Percentiles rank a stretch among this genome's conserved stretches.
Conservation (phyloP, 495 filamentous ascomycete species). For the Usnea hakonensis region DNA sequence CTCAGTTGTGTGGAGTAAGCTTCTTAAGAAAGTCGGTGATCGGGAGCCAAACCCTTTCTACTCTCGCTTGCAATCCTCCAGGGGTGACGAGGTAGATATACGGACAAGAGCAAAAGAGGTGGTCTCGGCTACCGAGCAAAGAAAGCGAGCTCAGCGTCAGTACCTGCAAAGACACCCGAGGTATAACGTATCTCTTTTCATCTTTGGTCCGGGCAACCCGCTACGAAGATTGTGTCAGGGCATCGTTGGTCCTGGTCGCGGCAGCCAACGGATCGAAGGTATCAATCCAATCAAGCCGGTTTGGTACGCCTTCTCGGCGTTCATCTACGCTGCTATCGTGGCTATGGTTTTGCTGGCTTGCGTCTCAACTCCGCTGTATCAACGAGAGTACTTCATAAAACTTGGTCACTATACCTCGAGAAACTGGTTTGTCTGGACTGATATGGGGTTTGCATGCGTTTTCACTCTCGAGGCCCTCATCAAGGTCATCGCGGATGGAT, state of each 20-base stretch:
- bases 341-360: constrained; percentile 96
- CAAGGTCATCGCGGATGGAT: constrained; percentile 92
- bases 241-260: constrained; percentile 87
- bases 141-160: constrained; percentile 81
- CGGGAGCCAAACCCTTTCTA: constrained; percentile 94
- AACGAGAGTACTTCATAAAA: constrained; percentile 66
- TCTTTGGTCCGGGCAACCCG: constrained; percentile 70
- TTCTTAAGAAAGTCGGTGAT: constrained; percentile 46
- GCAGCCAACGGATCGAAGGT: constrained; percentile 75
- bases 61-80: constrained; percentile 65
- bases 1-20: constrained; percentile 49
- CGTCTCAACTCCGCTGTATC: constrained; percentile 88
- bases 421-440: constrained; percentile 92
- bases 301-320: constrained; percentile 88
- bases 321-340: constrained; percentile 90
- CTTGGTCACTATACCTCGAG: constrained; percentile 43
- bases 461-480: constrained; percentile 85
- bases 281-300: constrained; percentile 75
- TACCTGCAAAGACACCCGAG: constrained; percentile 79
- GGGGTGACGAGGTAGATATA: constrained; percentile 72
- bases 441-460: constrained; percentile 79
- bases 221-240: constrained; percentile 78
- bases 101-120: constrained; percentile 83
- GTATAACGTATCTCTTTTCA: constrained; percentile 88
- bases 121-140: constrained; percentile 68